Evolutionary conservation across 148 eudicot species (phyloP).

Genomic region (Silene conica): DNA sequence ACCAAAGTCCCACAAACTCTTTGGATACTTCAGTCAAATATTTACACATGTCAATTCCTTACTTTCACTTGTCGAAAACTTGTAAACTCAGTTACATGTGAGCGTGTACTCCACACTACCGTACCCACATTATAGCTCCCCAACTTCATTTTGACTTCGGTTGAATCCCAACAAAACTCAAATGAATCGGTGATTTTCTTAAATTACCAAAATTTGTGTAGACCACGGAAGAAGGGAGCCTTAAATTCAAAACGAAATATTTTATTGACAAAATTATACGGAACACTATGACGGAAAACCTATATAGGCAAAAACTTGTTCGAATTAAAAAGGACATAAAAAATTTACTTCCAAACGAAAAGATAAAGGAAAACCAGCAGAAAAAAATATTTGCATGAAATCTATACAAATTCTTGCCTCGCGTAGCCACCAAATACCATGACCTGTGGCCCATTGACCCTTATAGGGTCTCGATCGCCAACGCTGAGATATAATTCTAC

Average conservation of each 20-base stretch:
- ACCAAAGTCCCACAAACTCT: no score
- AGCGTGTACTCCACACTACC: no score
- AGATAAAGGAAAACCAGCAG: not conserved
- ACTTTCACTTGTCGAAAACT: no score
- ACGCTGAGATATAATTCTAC: not conserved
- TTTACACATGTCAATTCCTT: no score
- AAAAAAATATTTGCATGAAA: not conserved
- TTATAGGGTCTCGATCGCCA: no score
- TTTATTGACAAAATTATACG: not conserved
- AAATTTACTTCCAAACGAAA: not conserved
- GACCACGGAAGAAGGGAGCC: not conserved
- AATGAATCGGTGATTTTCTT: no score
- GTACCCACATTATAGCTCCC: no score
- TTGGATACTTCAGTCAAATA: no score
- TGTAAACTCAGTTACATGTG: no score
- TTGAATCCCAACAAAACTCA: no score
- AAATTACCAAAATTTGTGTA: not conserved
- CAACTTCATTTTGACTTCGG: no score
- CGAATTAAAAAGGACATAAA: not conserved
- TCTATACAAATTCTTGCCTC: not conserved
- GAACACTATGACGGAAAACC: not conserved
- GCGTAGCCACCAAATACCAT: not conserved
- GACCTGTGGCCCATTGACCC: not conserved
- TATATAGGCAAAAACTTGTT: not conserved
- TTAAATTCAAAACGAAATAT: not conserved